Base-by-base conservation (phyloP, 2,329 filamentous ascomycete species). In the Chaetomiaceae sp. region DNA sequence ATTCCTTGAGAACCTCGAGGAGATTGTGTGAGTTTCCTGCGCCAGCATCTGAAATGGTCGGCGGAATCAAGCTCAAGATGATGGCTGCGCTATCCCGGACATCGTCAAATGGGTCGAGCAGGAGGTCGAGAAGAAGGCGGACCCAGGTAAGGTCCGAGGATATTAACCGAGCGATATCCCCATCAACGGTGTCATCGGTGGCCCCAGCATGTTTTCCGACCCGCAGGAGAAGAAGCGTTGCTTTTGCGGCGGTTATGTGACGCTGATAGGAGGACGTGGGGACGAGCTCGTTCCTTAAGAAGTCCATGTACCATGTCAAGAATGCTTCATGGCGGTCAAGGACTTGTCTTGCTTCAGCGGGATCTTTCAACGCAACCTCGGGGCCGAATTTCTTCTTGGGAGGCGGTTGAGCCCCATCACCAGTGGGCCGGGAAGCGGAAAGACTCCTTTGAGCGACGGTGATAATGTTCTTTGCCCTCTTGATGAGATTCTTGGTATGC, bases 31-130 rank as follows among this genome's bases (percentile, higher is more conserved):
- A 59, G 43, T 41, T 25, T 14, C 45, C 17, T 42, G 17, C 34
- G 35, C 51, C 53, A 44, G 55, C 19, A 21, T 57, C 66, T 40
- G 44, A 58, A 33, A 56, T 52, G 17, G 64, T 71, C 20, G 68
- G 64, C 14, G 72, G 68, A 35, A 79, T 71, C n/a, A 79, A 60
- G 46, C 71, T 73, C 23, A 87, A 60, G 2, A 83, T 69, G 2
- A 66, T 67, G 0, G 75, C 71, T 3, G 82, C 76, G 33, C 71
- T 68, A 38, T 78, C 81, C 58, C 92, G 79, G 4, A 97, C 87
- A 66, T 99, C 93, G 51, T 97, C 93, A 62, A 95, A 99, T 0
- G 92, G 89, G 61, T 99, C 88, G 63, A 95, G 75, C 7, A 95
- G 69, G 19, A 96, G 78, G 65, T 96, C 89, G 13, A 91, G 71